Conservation (phyloP, 2,329 filamentous ascomycete genomes). For the Alternaria metachromatica region DNA sequence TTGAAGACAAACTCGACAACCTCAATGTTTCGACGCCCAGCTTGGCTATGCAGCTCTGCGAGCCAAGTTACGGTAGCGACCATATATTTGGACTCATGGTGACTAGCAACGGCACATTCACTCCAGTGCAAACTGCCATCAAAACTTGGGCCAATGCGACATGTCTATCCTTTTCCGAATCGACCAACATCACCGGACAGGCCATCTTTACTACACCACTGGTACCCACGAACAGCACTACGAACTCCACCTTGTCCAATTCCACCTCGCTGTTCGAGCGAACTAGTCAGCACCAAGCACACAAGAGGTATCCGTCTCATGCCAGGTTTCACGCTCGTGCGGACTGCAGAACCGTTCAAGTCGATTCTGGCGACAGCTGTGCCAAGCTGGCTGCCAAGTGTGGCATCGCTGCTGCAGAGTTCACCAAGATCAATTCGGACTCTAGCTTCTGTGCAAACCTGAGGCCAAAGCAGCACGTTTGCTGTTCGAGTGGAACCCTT, state of each 20-base stretch:
- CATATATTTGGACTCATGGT: slow-evolving; percentile 2
- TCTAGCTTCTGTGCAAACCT: background rate
- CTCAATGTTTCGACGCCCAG: slow-evolving; percentile 3
- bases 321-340: background rate
- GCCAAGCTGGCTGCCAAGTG: background rate
- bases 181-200: background rate
- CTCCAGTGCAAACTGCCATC: background rate
- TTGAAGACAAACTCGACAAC: slow-evolving; percentile 3
- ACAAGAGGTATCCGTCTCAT: background rate
- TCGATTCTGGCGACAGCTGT: background rate
- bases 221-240: background rate
- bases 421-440: background rate
- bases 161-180: background rate
- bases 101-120: background rate
- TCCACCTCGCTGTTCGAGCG: too few relatives aligned
- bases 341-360: background rate
- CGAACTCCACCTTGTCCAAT: background rate
- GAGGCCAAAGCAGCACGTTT: slow-evolving; percentile 7
- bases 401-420: background rate
- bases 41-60: slow-evolving; percentile 1
- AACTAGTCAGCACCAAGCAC: background rate
- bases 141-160: background rate
- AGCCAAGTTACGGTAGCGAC: background rate
- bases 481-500: slow-evolving; percentile 12
- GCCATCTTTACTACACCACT: background rate